A percentile compares a stretch with the other conserved stretches of the same genome.
Conservation (phyloP, 495 filamentous ascomycete species). For the Penicillium pancosmium region DNA sequence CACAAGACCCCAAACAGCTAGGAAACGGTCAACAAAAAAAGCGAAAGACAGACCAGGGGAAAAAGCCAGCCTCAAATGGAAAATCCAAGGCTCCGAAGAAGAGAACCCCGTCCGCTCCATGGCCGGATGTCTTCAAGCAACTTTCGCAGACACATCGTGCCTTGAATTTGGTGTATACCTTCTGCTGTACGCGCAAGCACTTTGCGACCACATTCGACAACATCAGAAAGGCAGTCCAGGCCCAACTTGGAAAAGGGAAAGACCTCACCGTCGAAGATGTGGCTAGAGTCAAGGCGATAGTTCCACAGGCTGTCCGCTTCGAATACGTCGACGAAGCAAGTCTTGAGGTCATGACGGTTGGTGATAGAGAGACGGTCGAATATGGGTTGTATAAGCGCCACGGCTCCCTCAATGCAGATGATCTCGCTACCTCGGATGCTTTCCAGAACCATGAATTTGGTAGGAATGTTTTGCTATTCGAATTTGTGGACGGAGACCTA, state of each 20-base stretch:
- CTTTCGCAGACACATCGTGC: constrained; percentile 80
- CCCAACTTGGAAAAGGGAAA: constrained; percentile 65
- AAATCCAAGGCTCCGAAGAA: constrained; percentile 21
- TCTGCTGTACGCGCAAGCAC: constrained; percentile 90
- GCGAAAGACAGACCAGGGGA: constrained; percentile 15
- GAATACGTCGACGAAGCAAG: constrained; percentile 82
- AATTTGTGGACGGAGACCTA: constrained; percentile 89
- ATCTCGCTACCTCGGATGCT: constrained; percentile 30
- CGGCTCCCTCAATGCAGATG: constrained; percentile 30
- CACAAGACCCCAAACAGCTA: not conserved
- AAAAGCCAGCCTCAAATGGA: not conserved
- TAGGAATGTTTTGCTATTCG: constrained; percentile 79
- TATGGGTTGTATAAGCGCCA: constrained; percentile 19
- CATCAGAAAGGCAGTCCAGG: constrained; percentile 81
- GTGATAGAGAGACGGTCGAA: constrained; percentile 46
- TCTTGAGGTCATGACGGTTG: constrained; percentile 76
- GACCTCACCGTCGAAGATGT: constrained; percentile 75
- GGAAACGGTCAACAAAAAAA: constrained; percentile 11
- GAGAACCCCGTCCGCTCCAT: constrained; percentile 51
- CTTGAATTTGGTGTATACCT: constrained; percentile 90
- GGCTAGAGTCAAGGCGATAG: constrained; percentile 74
- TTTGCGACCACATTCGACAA: constrained; percentile 89
- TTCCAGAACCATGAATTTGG: constrained; percentile 36
- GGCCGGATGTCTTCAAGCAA: constrained; percentile 73
- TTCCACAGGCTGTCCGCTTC: constrained; percentile 78